Conservation (phyloP, 106 monocot genomes). For the Xerophyta viscosa region DNA sequence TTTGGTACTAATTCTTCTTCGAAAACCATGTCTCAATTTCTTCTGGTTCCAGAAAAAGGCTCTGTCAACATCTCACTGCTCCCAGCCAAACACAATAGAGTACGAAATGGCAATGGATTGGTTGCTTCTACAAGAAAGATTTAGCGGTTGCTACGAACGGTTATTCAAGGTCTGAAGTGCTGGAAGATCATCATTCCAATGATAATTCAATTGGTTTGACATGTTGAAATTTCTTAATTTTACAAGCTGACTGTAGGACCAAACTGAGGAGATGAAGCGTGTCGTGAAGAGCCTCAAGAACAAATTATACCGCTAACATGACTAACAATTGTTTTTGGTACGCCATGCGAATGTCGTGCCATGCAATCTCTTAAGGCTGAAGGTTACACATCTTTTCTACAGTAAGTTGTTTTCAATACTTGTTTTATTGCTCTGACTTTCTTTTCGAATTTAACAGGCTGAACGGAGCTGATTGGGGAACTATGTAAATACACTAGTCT, state of each 20-base stretch:
- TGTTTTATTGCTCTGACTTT: no score
- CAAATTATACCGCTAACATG: neutral
- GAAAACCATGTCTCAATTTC: no score
- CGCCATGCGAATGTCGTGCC: no score
- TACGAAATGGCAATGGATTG: constrained; percentile 88
- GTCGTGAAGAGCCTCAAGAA: neutral
- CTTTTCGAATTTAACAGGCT: no score
- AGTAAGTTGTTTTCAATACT: no score
- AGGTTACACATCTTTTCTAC: no score
- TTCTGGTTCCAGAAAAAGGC: constrained; percentile 52
- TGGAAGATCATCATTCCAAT: neutral
- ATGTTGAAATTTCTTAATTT: neutral
- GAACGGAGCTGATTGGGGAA: no score
- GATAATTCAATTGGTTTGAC: neutral
- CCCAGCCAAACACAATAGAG: constrained; percentile 88
- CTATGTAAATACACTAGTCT: no score
- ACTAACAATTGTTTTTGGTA: no score
- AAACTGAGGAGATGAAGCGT: constrained; percentile 1
- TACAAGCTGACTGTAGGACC: neutral
- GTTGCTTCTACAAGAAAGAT: constrained; percentile 42
- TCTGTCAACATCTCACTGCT: constrained; percentile 77
- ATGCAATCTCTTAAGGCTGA: no score
- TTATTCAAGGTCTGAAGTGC: constrained; percentile 45
- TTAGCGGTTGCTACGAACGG: constrained; percentile 13
- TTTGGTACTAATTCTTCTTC: no score